phyloP scores from a whole-genome alignment of 176 grass and related monocot genomes.

The Juncus effusus region DNA sequence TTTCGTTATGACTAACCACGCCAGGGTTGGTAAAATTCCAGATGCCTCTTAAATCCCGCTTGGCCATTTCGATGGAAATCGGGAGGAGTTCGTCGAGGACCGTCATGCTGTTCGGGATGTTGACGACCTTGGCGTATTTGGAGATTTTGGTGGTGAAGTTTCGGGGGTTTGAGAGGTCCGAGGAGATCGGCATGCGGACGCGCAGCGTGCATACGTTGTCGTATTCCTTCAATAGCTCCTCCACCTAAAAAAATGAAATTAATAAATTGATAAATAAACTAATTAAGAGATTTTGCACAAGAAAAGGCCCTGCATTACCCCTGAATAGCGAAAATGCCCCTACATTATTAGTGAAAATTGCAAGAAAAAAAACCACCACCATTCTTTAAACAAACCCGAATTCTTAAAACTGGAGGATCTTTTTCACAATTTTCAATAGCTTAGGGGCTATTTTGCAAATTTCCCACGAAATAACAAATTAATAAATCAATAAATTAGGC shows the following conservation, averaged over 20 bases:
- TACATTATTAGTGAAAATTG: too few relatives aligned
- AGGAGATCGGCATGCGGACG: conserved; percentile 35
- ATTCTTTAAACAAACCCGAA: too few relatives aligned
- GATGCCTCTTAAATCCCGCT: conserved; percentile 26
- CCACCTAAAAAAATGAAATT: conserved; percentile 35
- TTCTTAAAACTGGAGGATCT: too few relatives aligned
- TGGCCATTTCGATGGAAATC: conserved; percentile 34
- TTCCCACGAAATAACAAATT: too few relatives aligned
- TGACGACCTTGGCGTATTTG: conserved; percentile 29
- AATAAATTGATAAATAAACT: too few relatives aligned
- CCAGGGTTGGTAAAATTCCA: conserved; percentile 41
- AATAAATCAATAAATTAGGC: too few relatives aligned
- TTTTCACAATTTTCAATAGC: too few relatives aligned
- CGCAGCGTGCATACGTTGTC: conserved; percentile 45
- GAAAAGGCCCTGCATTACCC: too few relatives aligned
- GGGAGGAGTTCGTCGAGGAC: conserved; percentile 38
- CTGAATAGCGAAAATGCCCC: too few relatives aligned
- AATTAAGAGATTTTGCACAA: too few relatives aligned
- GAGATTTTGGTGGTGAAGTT: conserved; percentile 37
- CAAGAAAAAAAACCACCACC: too few relatives aligned
- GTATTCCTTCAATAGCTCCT: conserved; percentile 63
- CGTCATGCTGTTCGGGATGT: conserved; percentile 38
- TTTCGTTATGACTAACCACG: conserved; percentile 38
- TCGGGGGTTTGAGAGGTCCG: conserved; percentile 32
- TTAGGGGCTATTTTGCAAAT: too few relatives aligned